Conservation (phyloP, 2,329 filamentous ascomycete species). For the Diaporthe citrichinensis region DNA sequence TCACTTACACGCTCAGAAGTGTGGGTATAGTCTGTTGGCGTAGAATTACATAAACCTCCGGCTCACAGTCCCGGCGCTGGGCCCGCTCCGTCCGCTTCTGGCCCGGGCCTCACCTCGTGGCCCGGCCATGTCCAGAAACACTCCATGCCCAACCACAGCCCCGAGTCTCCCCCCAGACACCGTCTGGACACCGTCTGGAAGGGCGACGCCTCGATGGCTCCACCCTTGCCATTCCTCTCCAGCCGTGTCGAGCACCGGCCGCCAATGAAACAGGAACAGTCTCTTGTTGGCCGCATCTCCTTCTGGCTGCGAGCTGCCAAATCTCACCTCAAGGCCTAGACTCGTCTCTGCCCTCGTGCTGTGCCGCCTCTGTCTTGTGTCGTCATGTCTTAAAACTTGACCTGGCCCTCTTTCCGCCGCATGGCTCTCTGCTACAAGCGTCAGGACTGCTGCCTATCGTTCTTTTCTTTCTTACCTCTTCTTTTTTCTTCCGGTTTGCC, state of each 20-base stretch:
- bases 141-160: conserved; percentile 12
- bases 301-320: not conserved
- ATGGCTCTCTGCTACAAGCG: conserved; percentile 1
- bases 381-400: conserved; percentile 32
- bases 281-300: conserved; percentile 15
- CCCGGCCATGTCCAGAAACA: conserved; percentile 26
- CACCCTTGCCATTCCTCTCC: not conserved
- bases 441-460: conserved; percentile 27
- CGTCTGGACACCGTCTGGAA: not conserved
- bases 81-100: conserved; percentile 15
- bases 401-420: conserved; percentile 15
- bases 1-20: too few species aligned
- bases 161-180: not conserved
- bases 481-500: not conserved
- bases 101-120: conserved; percentile 24
- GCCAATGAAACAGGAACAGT: conserved; percentile 29
- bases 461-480: not conserved
- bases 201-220: not conserved
- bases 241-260: not conserved
- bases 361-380: not conserved
- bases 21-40: too few species aligned
- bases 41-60: not conserved
- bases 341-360: not conserved
- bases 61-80: not conserved
- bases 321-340: not conserved